Evolutionary conservation across 192 early-diverging fungal genomes (phyloP), one percentile per base, ranked within the genome.

Genomic region (Coemansia sp.): DNA sequence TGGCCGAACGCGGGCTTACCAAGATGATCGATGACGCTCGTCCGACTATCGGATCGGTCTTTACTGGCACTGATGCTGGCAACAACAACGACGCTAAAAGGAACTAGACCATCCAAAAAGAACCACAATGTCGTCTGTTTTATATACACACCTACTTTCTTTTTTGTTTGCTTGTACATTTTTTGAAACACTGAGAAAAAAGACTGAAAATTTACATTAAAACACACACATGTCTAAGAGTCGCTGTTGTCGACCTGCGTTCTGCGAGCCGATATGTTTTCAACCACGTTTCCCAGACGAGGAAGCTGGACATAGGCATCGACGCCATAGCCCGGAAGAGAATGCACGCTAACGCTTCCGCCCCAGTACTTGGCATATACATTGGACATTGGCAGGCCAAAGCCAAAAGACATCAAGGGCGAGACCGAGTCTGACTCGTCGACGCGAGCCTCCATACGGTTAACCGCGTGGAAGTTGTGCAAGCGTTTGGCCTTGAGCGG

Each of bases 321-420:
- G 30, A 93, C 93, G 17, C 96, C 96, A 60, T 89, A 92, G 4
- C 93, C 95, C 48, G 93, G 88, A 90, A 96, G 87, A 5, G 88
- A 87, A 32, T 88, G 84, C 7, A 96, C 76, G 20, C 86, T 86
- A 32, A 98, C 83, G 22, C 85, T 85, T 6, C 96, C 96, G 20
- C 94, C 94, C 96, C 95, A 98, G 70, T 97, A 98, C 72, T 94
- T 91, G 3, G 93, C 90, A 81, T 96, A 98, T 25, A 96, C 90
- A 54, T 89, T 83, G 52, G 89, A 90, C 90, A 98, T 91, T 0
- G 94, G 91, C 73, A 96, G 73, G 0, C 96, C 96, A 58, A 96
- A 88, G n/a, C 96, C 96, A 55, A 95, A 71, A 45, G 82, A 78
- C 71, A 84, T 70, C 49, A 77, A 67, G 11, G 73, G 84, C 33